Evolutionary conservation across 805 yeast species (phyloP).

Genomic region (Zygosaccharomyces kombuchaensis): DNA sequence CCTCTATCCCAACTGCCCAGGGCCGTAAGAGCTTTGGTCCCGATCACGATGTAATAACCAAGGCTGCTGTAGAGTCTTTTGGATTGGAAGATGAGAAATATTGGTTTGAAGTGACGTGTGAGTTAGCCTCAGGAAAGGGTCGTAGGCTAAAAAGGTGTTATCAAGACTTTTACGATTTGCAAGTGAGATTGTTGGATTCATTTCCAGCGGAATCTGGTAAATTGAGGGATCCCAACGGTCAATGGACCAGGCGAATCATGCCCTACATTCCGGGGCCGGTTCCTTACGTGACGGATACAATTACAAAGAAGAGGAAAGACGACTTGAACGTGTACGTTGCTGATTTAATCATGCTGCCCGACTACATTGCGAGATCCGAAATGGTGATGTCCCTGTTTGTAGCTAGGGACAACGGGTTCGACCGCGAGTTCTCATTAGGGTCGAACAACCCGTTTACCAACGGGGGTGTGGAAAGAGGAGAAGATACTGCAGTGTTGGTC

Average conservation of each 20-base stretch:
- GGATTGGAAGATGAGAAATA: constrained; percentile 80
- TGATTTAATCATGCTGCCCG: constrained; percentile 65
- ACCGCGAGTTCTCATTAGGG: constrained; percentile 23
- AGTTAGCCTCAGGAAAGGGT: constrained; percentile 59
- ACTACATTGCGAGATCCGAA: constrained; percentile 64
- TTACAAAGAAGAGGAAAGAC: constrained; percentile 50
- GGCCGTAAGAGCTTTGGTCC: constrained; percentile 10
- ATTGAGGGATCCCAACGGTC: constrained; percentile 40
- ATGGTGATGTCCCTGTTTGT: constrained; percentile 71
- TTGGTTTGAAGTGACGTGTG: constrained; percentile 75
- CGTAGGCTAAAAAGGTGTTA: constrained; percentile 81
- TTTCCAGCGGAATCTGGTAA: constrained; percentile 94
- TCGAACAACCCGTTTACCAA: constrained; percentile 5
- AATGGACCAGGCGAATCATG: constrained; percentile 68
- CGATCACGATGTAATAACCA: constrained; percentile 23
- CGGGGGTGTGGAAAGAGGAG: constrained; percentile 8
- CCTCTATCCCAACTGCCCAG: constrained; percentile 8
- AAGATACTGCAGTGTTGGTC: constrained; percentile 14
- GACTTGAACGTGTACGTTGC: constrained; percentile 55
- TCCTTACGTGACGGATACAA: constrained; percentile 79
- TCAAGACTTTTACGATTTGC: constrained; percentile 94
- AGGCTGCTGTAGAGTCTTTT: constrained; percentile 73
- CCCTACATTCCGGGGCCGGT: constrained; percentile 97
- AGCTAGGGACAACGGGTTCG: constrained; percentile 38
- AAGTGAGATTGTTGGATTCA: constrained; percentile 70